Percentiles rank a stretch among this genome's conserved stretches.
phyloP scores from a whole-genome alignment of 495 filamentous ascomycete species.

The Aspergillus ostianus region DNA sequence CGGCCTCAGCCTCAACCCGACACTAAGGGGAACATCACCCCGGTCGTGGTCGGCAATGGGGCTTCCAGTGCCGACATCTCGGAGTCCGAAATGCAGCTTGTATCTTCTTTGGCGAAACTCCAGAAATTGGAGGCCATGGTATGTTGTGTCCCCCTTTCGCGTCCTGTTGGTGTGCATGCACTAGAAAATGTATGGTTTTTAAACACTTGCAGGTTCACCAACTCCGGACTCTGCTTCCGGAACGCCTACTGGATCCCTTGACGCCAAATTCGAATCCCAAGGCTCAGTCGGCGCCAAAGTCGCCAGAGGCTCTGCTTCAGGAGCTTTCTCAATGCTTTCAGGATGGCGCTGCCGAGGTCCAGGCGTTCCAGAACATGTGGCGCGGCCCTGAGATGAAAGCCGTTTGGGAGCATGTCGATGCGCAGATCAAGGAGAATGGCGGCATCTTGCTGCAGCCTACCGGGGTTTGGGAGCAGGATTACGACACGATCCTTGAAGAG shows the following conservation, averaged over 20 bases:
- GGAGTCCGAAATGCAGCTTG: conserved; percentile 41
- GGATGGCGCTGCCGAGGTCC: conserved; percentile 29
- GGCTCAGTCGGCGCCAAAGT: conserved; percentile 21
- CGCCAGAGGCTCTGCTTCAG: conserved; percentile 27
- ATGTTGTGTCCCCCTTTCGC: not conserved
- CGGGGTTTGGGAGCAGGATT: conserved; percentile 44
- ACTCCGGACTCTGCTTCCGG: conserved; percentile 41
- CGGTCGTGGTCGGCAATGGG: not conserved
- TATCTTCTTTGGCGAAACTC: conserved; percentile 43
- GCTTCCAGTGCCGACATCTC: conserved; percentile 13
- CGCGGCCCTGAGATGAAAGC: conserved; percentile 34
- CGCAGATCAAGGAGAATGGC: conserved; percentile 35
- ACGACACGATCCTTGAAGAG: conserved; percentile 35
- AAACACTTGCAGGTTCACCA: conserved; percentile 35
- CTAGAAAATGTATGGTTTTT: conserved; percentile 8
- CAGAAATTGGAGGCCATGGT: conserved; percentile 43
- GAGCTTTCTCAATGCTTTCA: conserved; percentile 29
- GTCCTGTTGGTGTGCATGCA: not conserved
- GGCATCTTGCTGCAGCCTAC: conserved; percentile 38
- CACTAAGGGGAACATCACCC: not conserved
- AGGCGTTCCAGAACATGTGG: conserved; percentile 37
- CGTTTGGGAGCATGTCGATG: conserved; percentile 37
- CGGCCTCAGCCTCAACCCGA: not conserved
- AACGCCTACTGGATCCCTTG: conserved; percentile 37
- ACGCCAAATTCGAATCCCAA: conserved; percentile 31